These are phyloP conservation scores for Smallanthus sonchifolius DNA, from an alignment of 129 eudicot genomes.

Conservation along the genomic window DNA sequence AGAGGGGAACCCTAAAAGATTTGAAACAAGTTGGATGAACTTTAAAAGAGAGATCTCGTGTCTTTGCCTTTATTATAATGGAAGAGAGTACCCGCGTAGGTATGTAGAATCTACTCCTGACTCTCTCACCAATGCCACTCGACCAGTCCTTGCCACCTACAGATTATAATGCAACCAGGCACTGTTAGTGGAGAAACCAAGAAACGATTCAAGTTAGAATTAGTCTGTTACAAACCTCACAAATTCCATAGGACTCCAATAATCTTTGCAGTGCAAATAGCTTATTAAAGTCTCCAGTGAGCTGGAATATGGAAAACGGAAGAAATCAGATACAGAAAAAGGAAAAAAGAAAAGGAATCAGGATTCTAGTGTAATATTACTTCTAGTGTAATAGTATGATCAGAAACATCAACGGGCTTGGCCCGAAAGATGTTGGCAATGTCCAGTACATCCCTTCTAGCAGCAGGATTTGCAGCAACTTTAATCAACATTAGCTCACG, in stretches of 20 bases:
- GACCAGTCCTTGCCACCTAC: conserved; percentile 67
- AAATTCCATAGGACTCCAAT: conserved; percentile 80
- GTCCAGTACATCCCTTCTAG: conserved; percentile 85
- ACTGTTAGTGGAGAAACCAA: background rate
- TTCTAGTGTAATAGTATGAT: conserved; percentile 87
- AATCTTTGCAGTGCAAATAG: conserved; percentile 77
- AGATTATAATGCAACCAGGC: background rate
- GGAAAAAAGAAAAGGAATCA: background rate
- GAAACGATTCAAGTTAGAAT: background rate
- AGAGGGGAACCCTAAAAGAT: background rate
- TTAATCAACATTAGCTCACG: conserved; percentile 86
- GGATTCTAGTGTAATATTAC: conserved; percentile 32
- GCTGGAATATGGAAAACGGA: conserved; percentile 34
- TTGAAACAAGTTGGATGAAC: background rate
- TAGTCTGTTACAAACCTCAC: conserved; percentile 59
- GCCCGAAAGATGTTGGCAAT: conserved; percentile 91
- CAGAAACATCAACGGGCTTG: conserved; percentile 95
- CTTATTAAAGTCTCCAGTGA: conserved; percentile 80
- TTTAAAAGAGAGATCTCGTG: background rate
- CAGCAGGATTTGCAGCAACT: conserved; percentile 69
- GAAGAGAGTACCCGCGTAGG: conserved; percentile 52
- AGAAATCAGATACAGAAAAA: conserved; percentile 14
- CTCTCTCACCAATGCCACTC: conserved; percentile 60
- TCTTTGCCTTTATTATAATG: conserved; percentile 15
- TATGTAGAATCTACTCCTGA: conserved; percentile 59